These are phyloP conservation scores for Aureobasidium sp. DNA, from an alignment of 2,329 filamentous ascomycete species.

Conservation along the genomic window DNA sequence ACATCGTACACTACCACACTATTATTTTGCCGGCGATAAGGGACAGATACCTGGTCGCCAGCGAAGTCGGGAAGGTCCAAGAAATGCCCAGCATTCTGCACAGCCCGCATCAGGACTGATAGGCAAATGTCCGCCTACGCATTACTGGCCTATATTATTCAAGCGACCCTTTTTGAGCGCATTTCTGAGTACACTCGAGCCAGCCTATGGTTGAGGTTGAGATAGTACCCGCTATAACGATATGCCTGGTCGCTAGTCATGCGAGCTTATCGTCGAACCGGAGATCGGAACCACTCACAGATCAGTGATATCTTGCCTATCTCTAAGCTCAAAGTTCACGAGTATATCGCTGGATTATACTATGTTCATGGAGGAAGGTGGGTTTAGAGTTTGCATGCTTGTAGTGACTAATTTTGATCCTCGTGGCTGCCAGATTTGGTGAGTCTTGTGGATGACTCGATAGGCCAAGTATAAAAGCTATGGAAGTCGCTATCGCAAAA, in stretches of 20 bases:
- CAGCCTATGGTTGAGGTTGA: background rate
- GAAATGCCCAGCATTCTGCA: constrained; percentile 8
- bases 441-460: background rate
- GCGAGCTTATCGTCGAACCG: background rate
- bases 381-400: background rate
- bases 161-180: background rate
- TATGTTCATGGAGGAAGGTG: background rate
- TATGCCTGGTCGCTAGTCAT: background rate
- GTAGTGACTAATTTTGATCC: background rate
- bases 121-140: constrained; percentile 1
- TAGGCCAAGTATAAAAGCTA: background rate
- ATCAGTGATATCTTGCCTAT: background rate
- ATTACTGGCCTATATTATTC: constrained; percentile 1
- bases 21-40: too few species aligned
- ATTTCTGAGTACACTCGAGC: background rate
- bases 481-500: background rate
- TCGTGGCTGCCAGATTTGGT: background rate
- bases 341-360: background rate
- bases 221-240: background rate
- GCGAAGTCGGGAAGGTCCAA: background rate
- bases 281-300: background rate
- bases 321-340: background rate
- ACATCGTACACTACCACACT: too few species aligned
- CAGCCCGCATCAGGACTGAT: background rate
- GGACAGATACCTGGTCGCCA: background rate